A percentile compares a stretch with the other conserved stretches of the same genome.
Evolutionary conservation across 306 rosid species (phyloP).

Genomic region (Cicer pinnatifidum): DNA sequence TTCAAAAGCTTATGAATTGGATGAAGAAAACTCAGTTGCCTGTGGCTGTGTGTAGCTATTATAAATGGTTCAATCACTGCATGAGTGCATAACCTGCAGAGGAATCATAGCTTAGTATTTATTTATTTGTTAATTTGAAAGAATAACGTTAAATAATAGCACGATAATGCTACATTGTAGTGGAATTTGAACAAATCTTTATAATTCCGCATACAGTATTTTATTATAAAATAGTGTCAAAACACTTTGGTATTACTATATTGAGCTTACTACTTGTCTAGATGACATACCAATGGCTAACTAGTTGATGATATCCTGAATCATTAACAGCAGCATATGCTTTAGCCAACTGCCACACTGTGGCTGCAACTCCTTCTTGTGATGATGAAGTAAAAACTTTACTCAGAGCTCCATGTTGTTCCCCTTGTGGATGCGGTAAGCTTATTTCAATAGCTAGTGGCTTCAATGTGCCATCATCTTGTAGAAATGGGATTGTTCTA

Average conservation of each 20-base stretch:
- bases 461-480: conserved; percentile 79
- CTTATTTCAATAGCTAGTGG: conserved; percentile 91
- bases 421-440: conserved; percentile 90
- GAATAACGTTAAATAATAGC: too few relatives aligned
- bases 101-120: conserved; percentile 22
- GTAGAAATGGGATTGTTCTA: conserved; percentile 75
- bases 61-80: conserved; percentile 94
- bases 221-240: too few relatives aligned
- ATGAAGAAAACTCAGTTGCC: conserved; percentile 81
- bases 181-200: too few relatives aligned
- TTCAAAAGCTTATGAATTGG: conserved; percentile 84
- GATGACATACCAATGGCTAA: conserved; percentile 85
- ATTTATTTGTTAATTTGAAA: neutral
- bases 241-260: neutral
- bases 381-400: conserved; percentile 77
- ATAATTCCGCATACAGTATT: too few relatives aligned
- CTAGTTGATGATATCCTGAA: conserved; percentile 92
- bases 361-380: conserved; percentile 60
- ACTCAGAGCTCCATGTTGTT: conserved; percentile 70
- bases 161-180: too few relatives aligned
- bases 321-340: conserved; percentile 90
- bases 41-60: conserved; percentile 77
- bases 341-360: conserved; percentile 92
- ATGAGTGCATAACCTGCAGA: conserved; percentile 85
- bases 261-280: neutral